Evolutionary conservation across 495 filamentous ascomycete genomes (phyloP).

Genomic region (Penicillium antarcticum): DNA sequence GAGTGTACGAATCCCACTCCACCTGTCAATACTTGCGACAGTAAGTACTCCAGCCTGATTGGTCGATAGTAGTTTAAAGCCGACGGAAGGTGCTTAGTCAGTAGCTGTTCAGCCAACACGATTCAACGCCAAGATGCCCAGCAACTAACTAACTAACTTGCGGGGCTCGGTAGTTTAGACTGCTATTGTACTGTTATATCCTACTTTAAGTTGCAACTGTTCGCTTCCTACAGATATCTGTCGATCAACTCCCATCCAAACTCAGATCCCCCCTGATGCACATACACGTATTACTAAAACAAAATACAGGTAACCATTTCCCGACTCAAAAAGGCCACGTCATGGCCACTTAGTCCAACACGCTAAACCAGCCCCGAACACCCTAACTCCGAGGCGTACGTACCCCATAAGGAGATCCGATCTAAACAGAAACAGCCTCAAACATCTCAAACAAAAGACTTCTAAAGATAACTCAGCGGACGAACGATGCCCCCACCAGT

Average conservation of each 20-base stretch:
- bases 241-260: too few relatives aligned
- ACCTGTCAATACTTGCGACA: neutral
- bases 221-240: neutral
- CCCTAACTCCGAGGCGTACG: neutral
- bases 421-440: too few relatives aligned
- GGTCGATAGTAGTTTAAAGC: neutral
- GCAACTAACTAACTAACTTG: neutral
- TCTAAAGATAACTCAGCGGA: too few relatives aligned
- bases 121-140: constrained; percentile 2
- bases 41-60: neutral
- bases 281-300: too few relatives aligned
- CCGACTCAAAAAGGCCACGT: neutral
- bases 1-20: constrained; percentile 1
- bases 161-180: neutral
- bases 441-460: too few relatives aligned
- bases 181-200: neutral
- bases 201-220: too few relatives aligned
- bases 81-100: neutral
- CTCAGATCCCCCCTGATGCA: neutral
- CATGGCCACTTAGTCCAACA: neutral
- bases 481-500: too few relatives aligned
- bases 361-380: neutral
- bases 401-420: too few relatives aligned
- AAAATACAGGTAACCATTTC: too few relatives aligned
- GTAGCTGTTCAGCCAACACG: neutral